Evolutionary conservation across 441 rosid genomes (phyloP), one percentile per base, ranked within the genome.

Genomic region (California macrophylla): DNA sequence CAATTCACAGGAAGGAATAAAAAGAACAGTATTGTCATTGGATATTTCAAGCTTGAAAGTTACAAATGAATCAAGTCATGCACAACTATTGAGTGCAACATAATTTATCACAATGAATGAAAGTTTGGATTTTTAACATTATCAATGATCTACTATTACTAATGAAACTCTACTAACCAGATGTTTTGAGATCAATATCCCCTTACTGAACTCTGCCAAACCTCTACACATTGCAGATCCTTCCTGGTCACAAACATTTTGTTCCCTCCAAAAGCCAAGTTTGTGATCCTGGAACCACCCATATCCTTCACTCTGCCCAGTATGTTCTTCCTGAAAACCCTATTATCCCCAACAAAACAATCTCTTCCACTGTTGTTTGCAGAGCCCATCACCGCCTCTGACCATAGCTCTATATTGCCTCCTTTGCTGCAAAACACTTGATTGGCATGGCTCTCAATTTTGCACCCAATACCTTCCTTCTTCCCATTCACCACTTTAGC

Each of bases 391-490:
- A 78, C 71, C 62, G 91, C 85, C 82, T 93, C 98, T 13, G 97
- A 88, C 91, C 95, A 91, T 69, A 93, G 72, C 77, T 93, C 89
- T 3, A 93, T 74, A 66, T 84, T 86, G 7, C 85, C 87, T 38
- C 84, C 89, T 77, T 79, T 87, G 67, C 82, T 86, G 65, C 89
- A 84, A 64, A 88, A 88, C 69, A 93, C 89, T 71, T 89, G 95
- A 72, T 79, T 84, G 18, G 89, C 93, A 74, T 87, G 85, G 66
- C 90, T 81, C 83, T 87, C 92, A 40, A 93, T 83, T 81, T 81
- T 87, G 78, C 88, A 84, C 40, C 96, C 93, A 58, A 61, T 69
- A 5, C 98, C 98, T 81, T 83, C 95, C 79, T 83, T 91, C 86
- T 81, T 91, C 76, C 82, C 60, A 72, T 78, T 86, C 30, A 62